Conservation (phyloP, 140 eudicot species). For the Senecio squalidus region DNA sequence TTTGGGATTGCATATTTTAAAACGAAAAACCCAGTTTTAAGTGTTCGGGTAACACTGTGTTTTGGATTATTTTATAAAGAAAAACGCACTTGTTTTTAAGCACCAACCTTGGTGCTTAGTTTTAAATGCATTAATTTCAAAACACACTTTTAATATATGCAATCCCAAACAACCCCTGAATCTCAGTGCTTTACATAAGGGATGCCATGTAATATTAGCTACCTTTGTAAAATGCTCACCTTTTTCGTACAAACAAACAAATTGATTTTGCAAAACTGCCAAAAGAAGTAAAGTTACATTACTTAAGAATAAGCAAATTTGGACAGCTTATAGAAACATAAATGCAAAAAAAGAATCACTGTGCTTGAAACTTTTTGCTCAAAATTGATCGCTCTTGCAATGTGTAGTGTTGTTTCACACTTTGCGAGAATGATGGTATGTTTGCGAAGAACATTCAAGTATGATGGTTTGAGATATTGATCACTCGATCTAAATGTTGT, state of each 20-base stretch:
- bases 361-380: not conserved
- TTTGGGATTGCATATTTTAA: too few species aligned
- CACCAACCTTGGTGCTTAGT: too few species aligned
- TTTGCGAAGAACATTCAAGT: conserved; percentile 3
- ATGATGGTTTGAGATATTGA: not conserved
- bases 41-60: too few species aligned
- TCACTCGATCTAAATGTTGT: not conserved
- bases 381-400: not conserved
- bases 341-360: not conserved
- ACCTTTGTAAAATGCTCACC: not conserved
- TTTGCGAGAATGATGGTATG: conserved; percentile 8
- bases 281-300: not conserved
- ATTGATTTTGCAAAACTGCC: conserved; percentile 1
- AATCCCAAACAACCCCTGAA: too few species aligned
- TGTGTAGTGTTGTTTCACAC: not conserved
- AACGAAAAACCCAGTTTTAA: too few species aligned
- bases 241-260: not conserved
- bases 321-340: not conserved
- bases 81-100: too few species aligned
- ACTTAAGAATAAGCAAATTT: not conserved
- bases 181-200: not conserved
- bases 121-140: too few species aligned
- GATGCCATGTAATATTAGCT: conserved; percentile 1
- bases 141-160: too few species aligned
- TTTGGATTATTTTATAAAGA: too few species aligned